phyloP scores from a whole-genome alignment of 2,329 filamentous ascomycete genomes.

The Pseudopithomyces maydicus region DNA sequence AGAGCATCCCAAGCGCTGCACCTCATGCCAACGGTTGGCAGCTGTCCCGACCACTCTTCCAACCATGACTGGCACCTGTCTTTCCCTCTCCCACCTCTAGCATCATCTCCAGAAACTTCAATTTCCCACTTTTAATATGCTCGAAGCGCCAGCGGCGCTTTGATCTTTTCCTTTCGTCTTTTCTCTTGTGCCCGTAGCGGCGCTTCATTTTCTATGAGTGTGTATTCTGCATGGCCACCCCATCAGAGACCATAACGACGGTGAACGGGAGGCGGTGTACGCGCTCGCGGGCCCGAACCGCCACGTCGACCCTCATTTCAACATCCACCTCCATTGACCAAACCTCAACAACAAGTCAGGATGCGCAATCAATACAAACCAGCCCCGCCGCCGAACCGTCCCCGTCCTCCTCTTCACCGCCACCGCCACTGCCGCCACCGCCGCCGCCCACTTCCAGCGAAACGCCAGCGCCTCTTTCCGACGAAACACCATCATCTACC shows the following conservation, averaged over 20 bases:
- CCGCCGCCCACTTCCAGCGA: constrained; percentile 20
- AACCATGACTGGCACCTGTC: constrained; percentile 29
- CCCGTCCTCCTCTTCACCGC: constrained; percentile 18
- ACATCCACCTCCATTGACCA: constrained; percentile 25
- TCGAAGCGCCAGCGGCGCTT: constrained; percentile 40
- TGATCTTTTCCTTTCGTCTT: constrained; percentile 34
- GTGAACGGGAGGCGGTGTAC: constrained; percentile 47
- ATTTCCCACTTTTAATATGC: constrained; percentile 43
- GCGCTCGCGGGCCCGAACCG: constrained; percentile 41
- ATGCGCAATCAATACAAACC: constrained; percentile 27
- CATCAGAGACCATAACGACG: constrained; percentile 42
- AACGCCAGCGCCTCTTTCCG: too few relatives aligned
- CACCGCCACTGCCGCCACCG: constrained; percentile 21
- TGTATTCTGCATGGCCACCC: constrained; percentile 45
- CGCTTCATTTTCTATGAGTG: constrained; percentile 40
- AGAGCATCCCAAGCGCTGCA: constrained; percentile 36
- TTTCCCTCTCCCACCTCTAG: constrained; percentile 28
- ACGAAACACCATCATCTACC: too few relatives aligned
- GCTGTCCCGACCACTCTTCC: constrained; percentile 32
- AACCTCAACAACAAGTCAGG: constrained; percentile 25
- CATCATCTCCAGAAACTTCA: constrained; percentile 28
- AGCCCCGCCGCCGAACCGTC: constrained; percentile 21
- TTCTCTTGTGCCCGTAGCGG: constrained; percentile 34
- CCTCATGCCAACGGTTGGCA: constrained; percentile 42
- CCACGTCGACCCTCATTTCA: constrained; percentile 26